Evolutionary conservation across 257 asterid species (phyloP).

Genomic region (Petunia secreta): DNA sequence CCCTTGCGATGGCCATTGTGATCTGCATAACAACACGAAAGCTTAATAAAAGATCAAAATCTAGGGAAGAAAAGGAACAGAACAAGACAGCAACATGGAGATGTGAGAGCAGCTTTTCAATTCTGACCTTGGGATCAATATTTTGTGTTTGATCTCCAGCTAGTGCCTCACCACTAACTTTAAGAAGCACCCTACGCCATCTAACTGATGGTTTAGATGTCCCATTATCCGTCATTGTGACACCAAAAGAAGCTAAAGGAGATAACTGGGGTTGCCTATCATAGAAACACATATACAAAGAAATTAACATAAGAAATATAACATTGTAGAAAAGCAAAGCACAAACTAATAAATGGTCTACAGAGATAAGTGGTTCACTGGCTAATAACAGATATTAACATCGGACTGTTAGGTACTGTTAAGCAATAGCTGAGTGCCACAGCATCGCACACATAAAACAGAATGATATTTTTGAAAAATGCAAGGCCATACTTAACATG

Average conservation of each 20-base stretch:
- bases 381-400: not conserved
- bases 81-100: slow-evolving; percentile 15
- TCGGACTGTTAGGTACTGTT: not conserved
- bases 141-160: slow-evolving; percentile 93
- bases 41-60: slow-evolving; percentile 15
- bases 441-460: not conserved
- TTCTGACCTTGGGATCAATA: slow-evolving; percentile 91
- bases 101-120: not conserved
- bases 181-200: slow-evolving; percentile 97
- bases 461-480: not conserved
- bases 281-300: not conserved
- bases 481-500: not conserved
- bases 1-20: slow-evolving; percentile 96
- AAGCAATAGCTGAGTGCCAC: not conserved
- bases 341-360: slow-evolving; percentile 2
- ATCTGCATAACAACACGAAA: slow-evolving; percentile 44
- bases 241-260: slow-evolving; percentile 58
- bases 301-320: slow-evolving; percentile 1
- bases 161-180: slow-evolving; percentile 99
- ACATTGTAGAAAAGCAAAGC: not conserved
- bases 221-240: slow-evolving; percentile 53
- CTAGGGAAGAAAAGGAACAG: slow-evolving; percentile 18
- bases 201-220: slow-evolving; percentile 49
- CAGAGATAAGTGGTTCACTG: not conserved
- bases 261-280: slow-evolving; percentile 34